Evolutionary conservation across 2,329 filamentous ascomycete species (phyloP), one percentile per base, ranked within the genome.

Genomic region (Hypoxylon sp.): DNA sequence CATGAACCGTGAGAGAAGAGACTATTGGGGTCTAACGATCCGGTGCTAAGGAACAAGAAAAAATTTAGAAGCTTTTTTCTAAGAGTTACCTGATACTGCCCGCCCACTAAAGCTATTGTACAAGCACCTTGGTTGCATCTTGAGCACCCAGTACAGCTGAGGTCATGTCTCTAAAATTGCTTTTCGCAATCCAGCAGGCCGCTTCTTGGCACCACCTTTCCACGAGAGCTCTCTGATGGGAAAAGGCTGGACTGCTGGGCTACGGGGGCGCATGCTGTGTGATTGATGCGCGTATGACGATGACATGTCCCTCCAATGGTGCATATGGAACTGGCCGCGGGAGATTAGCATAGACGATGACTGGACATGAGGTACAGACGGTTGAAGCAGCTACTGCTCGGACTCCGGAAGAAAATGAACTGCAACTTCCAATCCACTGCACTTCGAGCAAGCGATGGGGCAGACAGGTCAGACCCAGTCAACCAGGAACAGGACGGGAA

Each of bases 271-370:
- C 45, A 68, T 69, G 68, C 65, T 70, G 68, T 72, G 70, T 71
- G 68, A 73, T 68, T 67, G 68, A 69, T 68, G 67, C 46, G 62
- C 63, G 72, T 61, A 69, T 69, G 72, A 72, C 66, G 63, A 72
- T 58, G 69, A 66, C 52, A 65, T 69, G 63, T 64, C 72, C 73
- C 23, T 65, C 70, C 70, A 71, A 75, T 70, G 68, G 66, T 65
- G 66, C 58, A 62, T 69, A 56, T 56, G 65, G 68, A 68, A 73
- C 34, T 65, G 73, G 60, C 65, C 52, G 63, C 60, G 74, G 75
- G 75, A 76, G 70, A 76, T 76, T 76, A 73, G 62, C 70, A 73
- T 43, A 71, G 70, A 70, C 67, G 49, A 51, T 32, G 56, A 74
- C 66, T 64, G 62, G 68, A 61, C 63, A 65, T 65, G 65, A 71